Base-by-base conservation (phyloP, 495 filamentous ascomycete genomes). In the Podospora conica region DNA sequence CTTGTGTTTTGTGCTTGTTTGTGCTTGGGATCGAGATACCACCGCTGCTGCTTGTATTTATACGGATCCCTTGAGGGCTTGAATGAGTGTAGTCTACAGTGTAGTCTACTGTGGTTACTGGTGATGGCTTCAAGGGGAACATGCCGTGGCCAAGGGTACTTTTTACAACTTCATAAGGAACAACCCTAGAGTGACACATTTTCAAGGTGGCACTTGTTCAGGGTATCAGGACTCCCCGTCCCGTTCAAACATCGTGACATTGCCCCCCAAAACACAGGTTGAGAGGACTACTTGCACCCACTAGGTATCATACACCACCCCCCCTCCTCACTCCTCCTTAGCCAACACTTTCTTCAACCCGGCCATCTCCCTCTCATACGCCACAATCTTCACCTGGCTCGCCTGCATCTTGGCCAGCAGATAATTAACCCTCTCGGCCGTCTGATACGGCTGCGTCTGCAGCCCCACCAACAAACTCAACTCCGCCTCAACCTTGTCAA, bases 401-500 rank as follows among this genome's bases (percentile, higher is more conserved):
- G 66, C 77, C 66, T 84, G 79, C 48, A 97, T 63, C 80, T 94
- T 98, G 20, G 69, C 75, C 56, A 95, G 69, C 64, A 98, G 77
- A 79, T 88, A 98, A 63, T 82, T 74, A 2, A 91, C 79, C 67
- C 95, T 78, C 4, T 79, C 78, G 0, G 73, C 76, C 18, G 89
- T 73, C 77, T 93, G 85, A 63, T 76, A 72, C 5, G 91, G 90
- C 69, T 88, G 81, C 29, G 82, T 86, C 2, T 85, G 86, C 65
- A 92, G 69, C 23, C 72, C 69, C 0, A 78, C 86, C 9, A 97
- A 76, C 57, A 89, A 68, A 65, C 79, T 82, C 60, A 98, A 78
- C 76, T 98, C 95, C 33, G 84, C 76, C 79, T 96, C 94, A 48
- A 82, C 88, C 75, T 91, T 94, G 12, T 87, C 87, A 59, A 97